Conservation (phyloP, 495 filamentous ascomycete species). For the Choiromyces venosus region DNA sequence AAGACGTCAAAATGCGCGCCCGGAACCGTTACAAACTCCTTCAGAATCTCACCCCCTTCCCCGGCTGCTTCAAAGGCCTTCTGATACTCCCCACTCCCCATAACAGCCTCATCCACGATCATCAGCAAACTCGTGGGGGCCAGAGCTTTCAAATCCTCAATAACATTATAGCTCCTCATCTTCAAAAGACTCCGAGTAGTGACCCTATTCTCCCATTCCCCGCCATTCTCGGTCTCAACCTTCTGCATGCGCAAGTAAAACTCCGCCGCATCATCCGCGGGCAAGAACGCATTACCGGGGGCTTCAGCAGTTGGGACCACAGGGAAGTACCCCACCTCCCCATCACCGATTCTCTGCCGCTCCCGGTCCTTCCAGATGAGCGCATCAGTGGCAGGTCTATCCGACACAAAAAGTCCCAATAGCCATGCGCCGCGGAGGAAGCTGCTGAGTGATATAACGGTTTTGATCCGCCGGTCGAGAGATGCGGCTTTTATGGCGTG, state of each 20-base stretch:
- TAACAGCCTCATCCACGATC: slow-evolving; percentile 4
- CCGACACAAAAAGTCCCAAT: not conserved
- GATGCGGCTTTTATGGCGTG: slow-evolving; percentile 11
- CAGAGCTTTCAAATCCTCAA: not conserved
- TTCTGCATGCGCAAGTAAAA: slow-evolving; percentile 7
- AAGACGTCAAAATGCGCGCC: slow-evolving; percentile 7
- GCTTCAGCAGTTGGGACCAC: not conserved
- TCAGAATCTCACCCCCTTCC: not conserved
- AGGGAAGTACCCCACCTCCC: slow-evolving; percentile 5
- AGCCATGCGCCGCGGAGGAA: not conserved
- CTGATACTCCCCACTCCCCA: not conserved
- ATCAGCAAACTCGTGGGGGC: slow-evolving; percentile 27
- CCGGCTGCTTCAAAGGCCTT: not conserved
- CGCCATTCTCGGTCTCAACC: not conserved
- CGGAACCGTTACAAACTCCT: slow-evolving; percentile 5
- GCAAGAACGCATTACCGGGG: not conserved
- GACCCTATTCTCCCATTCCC: slow-evolving; percentile 11
- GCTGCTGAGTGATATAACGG: slow-evolving; percentile 8
- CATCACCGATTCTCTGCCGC: not conserved
- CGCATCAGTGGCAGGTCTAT: not conserved
- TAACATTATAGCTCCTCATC: slow-evolving; percentile 4
- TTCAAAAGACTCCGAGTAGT: slow-evolving; percentile 13
- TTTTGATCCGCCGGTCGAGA: slow-evolving; percentile 19
- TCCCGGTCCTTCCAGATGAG: slow-evolving; percentile 7
- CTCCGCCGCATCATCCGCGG: not conserved